These are phyloP conservation scores for Volvox reticuliferus DNA, from an alignment of 139 green algal species.

Conservation along the genomic window DNA sequence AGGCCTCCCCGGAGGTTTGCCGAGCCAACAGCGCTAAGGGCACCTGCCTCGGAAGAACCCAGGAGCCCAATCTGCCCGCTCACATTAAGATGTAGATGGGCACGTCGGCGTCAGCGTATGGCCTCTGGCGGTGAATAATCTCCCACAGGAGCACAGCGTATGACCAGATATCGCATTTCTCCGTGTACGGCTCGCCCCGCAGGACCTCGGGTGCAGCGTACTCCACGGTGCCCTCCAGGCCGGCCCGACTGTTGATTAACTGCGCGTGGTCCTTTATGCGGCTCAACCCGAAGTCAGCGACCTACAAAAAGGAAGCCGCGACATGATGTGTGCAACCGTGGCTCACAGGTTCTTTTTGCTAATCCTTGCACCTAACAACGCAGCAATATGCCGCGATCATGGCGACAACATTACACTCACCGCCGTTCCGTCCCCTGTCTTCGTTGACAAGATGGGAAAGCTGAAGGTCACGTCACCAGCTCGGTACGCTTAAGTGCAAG, in stretches of 20 bases:
- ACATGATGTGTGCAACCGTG: too few relatives aligned
- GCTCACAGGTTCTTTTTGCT: too few relatives aligned
- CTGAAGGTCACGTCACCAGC: too few relatives aligned
- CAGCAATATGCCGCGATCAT: too few relatives aligned
- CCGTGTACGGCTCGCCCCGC: slow-evolving; percentile 71
- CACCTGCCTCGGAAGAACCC: too few relatives aligned
- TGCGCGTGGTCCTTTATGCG: slow-evolving; percentile 73
- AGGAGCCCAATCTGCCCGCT: background rate
- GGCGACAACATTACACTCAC: too few relatives aligned
- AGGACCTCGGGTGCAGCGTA: slow-evolving; percentile 76
- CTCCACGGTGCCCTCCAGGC: slow-evolving; percentile 72
- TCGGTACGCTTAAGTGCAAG: too few relatives aligned
- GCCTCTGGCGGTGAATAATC: slow-evolving; percentile 66
- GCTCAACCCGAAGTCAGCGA: slow-evolving; percentile 70
- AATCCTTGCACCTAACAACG: too few relatives aligned
- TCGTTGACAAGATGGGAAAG: too few relatives aligned
- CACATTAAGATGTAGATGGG: slow-evolving; percentile 67
- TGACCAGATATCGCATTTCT: slow-evolving; percentile 67
- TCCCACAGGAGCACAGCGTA: slow-evolving; percentile 73
- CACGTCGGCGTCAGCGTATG: slow-evolving; percentile 65
- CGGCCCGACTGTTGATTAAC: slow-evolving; percentile 53
- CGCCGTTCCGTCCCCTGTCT: too few relatives aligned
- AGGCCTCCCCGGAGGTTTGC: too few relatives aligned
- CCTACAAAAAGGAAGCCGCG: slow-evolving; percentile 6
- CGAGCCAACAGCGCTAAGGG: too few relatives aligned